Base-by-base conservation (phyloP, 495 filamentous ascomycete genomes). In the Choiromyces venosus region DNA sequence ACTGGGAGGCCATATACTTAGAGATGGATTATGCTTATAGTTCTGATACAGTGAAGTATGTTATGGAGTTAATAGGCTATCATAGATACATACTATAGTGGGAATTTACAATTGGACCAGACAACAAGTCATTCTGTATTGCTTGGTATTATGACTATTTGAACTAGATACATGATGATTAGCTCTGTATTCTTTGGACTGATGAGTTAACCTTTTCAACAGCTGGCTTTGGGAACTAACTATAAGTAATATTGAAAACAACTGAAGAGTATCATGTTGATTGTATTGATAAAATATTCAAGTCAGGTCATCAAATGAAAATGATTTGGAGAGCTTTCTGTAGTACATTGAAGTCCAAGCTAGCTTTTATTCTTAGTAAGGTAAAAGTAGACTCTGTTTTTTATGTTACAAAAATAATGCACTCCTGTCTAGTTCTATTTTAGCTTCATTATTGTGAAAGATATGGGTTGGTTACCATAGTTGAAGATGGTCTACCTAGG, bases 301-400 rank as follows among this genome's bases (percentile, higher is more conserved):
- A 65, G 4, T 64, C 9, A 68, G 68, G 75, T 19, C 46, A 61
- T 14, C 25, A 68, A 68, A 52, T 7, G n/a, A n/a, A n/a, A 19
- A 69, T 77, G 65, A 52, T 67, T 21, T 77, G 68, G 72, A 61
- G 4, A 6, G 35, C 67, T 61, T 71, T 77, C 64, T 77, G 68
- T 69, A 65, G 68, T 38, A 66, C 65, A 44, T 29, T 38, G 8
- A 77, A 74, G 69, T 71, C 71, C 21, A 64, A 77, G 40, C 29
- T 77, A 29, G 25, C 64, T 71, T 73, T 66, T 39, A 66, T 76
- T 64, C 74, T 42, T 4, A 37, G 16, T n/a, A 69, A 73, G 52
- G 69, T 37, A 8, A 72, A 66, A 35, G 36, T 77, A 40, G 65
- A 77, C 65, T 77, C 71, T 52, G 21, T 40, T 56, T 29, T 8